Conservation (phyloP, 345 rosid species). For the Populus tremula region DNA sequence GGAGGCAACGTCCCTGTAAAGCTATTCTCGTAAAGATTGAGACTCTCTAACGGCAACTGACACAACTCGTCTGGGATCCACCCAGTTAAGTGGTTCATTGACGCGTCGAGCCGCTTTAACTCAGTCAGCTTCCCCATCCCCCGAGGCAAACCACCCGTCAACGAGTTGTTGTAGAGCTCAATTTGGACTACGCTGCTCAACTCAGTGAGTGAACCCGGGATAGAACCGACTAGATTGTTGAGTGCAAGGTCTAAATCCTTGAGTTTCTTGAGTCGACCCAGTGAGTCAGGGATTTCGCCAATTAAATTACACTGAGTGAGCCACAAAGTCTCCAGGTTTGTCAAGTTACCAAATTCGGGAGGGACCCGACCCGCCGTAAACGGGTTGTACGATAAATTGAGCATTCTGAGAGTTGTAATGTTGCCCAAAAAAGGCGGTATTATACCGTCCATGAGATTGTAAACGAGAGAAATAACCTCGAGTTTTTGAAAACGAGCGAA, state of each 20-base stretch:
- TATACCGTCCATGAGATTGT: constrained; percentile 68
- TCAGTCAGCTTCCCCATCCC: constrained; percentile 60
- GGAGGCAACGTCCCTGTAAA: constrained; percentile 67
- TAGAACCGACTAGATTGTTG: constrained; percentile 53
- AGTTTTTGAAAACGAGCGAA: constrained; percentile 64
- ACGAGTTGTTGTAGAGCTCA: constrained; percentile 93
- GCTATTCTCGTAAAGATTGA: constrained; percentile 76
- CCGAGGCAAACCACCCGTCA: constrained; percentile 62
- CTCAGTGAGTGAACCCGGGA: constrained; percentile 75
- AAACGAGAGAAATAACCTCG: constrained; percentile 76
- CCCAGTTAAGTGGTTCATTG: constrained; percentile 81
- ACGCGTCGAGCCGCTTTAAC: constrained; percentile 72
- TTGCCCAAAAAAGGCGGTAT: constrained; percentile 70
- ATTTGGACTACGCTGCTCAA: constrained; percentile 66
- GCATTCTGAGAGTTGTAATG: constrained; percentile 59
- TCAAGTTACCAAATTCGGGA: constrained; percentile 77
- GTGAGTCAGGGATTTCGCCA: constrained; percentile 82
- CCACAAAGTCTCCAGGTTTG: constrained; percentile 83
- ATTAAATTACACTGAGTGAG: constrained; percentile 75
- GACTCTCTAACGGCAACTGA: constrained; percentile 68
- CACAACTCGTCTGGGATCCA: constrained; percentile 71
- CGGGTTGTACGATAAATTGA: constrained; percentile 85
- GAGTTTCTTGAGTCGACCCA: constrained; percentile 64
- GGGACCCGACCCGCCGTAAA: constrained; percentile 75
- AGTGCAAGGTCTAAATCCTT: constrained; percentile 80